Evolutionary conservation across 2,329 filamentous ascomycete genomes (phyloP), one percentile per base, ranked within the genome.

Genomic region (Trichothecium sympodiale): DNA sequence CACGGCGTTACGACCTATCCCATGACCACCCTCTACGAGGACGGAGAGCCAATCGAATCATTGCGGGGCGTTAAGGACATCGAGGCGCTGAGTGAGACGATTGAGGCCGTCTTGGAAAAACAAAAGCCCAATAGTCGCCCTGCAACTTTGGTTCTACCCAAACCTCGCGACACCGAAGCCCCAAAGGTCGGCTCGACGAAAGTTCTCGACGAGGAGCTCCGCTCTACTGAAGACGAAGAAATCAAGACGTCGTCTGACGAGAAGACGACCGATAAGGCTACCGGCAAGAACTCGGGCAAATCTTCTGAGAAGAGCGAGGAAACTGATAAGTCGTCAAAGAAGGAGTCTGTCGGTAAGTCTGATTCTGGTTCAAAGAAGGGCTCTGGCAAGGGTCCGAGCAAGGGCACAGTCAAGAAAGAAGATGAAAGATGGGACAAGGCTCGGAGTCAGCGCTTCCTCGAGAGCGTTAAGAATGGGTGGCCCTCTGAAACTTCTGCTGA

Each of bases 91-190:
- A 82, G 78, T 50, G 60, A 69, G 2, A 77, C 81, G 52, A 67
- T 96, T 17, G 91, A 96, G 59, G 67, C 75, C 39, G 74, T 72
- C 8, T 63, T 96, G 29, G 86, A 94, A 56, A 67, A 74, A 12
- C 80, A 83, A 38, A 80, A 80, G 47, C 89, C 91, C 23, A 87
- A 86, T 5, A 85, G 83, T 29, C 74, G 91, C 41, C 82, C 85
- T 17, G 66, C 69, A 45, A 67, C 67, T 26, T 56, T 85, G 9
- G 68, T 74, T 41, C 64, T 94, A 28, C 89, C 89, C 17, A 69
- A 80, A 48, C 69, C 79, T 16, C 83, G 83, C 41, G 84, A 71
- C 10, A 73, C 65, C 31, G 57, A 65, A 13, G 50, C 52, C 5
- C 60, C 61, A 8, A 50, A 51, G 26, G 33, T 28, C 14, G 25